Evolutionary conservation across 345 rosid genomes (phyloP).

Genomic region (Arabis alpina): DNA sequence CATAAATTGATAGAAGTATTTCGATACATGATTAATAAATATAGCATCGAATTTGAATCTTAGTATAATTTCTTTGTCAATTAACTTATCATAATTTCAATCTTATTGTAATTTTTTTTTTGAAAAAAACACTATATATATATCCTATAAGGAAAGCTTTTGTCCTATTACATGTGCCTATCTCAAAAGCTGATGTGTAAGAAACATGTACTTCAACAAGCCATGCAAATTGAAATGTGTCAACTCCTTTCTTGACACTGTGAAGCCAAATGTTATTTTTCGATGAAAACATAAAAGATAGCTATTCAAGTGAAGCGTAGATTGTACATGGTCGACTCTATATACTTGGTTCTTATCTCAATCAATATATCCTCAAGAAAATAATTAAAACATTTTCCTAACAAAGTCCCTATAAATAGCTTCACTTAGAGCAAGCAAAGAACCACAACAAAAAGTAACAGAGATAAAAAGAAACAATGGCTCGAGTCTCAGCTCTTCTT

Average conservation of each 20-base stretch:
- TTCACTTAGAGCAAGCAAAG: neutral
- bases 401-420: slow-evolving; percentile 31
- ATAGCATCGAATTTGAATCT: no score
- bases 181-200: slow-evolving; percentile 42
- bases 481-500: slow-evolving; percentile 43
- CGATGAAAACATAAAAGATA: slow-evolving; percentile 15
- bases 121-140: no score
- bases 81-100: no score
- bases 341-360: slow-evolving; percentile 32
- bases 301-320: slow-evolving; percentile 16
- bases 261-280: slow-evolving; percentile 14
- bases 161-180: slow-evolving; percentile 30
- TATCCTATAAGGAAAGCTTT: neutral
- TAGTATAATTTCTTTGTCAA: no score
- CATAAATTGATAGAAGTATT: neutral
- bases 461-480: slow-evolving; percentile 30
- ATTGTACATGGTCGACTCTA: slow-evolving; percentile 36
- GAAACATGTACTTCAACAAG: slow-evolving; percentile 33
- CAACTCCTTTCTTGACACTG: slow-evolving; percentile 11
- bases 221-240: slow-evolving; percentile 46
- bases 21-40: neutral
- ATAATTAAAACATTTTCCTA: neutral
- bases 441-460: slow-evolving; percentile 19
- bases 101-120: no score
- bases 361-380: neutral